A percentile compares a stretch with the other conserved stretches of the same genome.
Evolutionary conservation across 495 filamentous ascomycete species (phyloP).

Genomic region (Penicillium crystallinum): DNA sequence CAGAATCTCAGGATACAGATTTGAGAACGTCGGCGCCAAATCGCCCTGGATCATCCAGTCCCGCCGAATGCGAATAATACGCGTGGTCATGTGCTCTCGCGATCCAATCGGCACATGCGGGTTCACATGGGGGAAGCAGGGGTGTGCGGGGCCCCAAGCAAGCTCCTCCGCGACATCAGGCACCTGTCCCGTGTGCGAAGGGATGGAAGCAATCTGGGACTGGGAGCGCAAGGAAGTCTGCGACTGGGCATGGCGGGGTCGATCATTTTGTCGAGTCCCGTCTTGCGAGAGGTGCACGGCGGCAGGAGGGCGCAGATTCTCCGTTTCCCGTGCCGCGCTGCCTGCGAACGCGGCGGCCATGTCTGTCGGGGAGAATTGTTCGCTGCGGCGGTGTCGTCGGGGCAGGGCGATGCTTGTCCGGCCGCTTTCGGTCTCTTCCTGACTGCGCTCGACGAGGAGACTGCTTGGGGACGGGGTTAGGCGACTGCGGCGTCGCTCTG

Average conservation of each 20-base stretch:
- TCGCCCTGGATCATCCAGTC: slow-evolving; percentile 91
- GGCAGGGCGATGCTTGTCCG: slow-evolving; percentile 66
- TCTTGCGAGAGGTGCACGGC: slow-evolving; percentile 29
- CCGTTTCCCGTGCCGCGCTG: slow-evolving; percentile 26
- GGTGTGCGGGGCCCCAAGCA: slow-evolving; percentile 81
- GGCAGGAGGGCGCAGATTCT: slow-evolving; percentile 30
- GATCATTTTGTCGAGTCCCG: slow-evolving; percentile 21
- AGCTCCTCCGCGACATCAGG: slow-evolving; percentile 47
- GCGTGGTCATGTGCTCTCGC: slow-evolving; percentile 65
- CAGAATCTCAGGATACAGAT: slow-evolving; percentile 91
- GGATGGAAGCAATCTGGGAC: slow-evolving; percentile 37
- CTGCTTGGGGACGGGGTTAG: slow-evolving; percentile 52
- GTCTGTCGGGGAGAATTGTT: slow-evolving; percentile 34
- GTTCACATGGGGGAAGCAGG: slow-evolving; percentile 89
- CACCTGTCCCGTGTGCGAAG: slow-evolving; percentile 40
- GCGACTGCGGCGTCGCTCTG: slow-evolving; percentile 59
- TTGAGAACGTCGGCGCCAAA: slow-evolving; percentile 87
- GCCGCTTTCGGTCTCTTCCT: slow-evolving; percentile 50
- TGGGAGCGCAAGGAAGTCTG: slow-evolving; percentile 40
- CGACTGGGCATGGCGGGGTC: slow-evolving; percentile 34
- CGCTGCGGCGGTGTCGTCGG: slow-evolving; percentile 44
- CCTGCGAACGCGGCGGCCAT: slow-evolving; percentile 41
- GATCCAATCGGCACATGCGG: slow-evolving; percentile 79
- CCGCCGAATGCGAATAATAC: slow-evolving; percentile 82
- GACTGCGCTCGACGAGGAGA: slow-evolving; percentile 60